phyloP scores from a whole-genome alignment of 2,329 filamentous ascomycete species.

The Cryoendolithus antarcticus region DNA sequence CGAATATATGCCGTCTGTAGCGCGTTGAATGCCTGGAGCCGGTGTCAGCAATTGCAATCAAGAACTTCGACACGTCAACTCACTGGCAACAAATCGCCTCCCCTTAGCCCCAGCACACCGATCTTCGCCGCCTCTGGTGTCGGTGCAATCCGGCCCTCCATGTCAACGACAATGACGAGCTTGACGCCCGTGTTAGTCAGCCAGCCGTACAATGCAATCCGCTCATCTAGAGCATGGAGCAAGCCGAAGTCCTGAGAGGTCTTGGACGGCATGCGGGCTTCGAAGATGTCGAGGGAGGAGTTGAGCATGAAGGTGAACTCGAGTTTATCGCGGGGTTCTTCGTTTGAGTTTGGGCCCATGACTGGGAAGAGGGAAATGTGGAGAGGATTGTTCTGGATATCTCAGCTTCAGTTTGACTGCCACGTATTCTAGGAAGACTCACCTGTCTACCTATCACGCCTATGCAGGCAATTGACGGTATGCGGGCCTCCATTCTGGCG shows the following conservation, averaged over 20 bases:
- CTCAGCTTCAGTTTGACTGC: too few relatives aligned
- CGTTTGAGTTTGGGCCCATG: slow-evolving; percentile 11
- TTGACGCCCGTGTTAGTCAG: slow-evolving; percentile 92
- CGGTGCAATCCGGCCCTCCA: slow-evolving; percentile 55
- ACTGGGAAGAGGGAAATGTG: slow-evolving; percentile 84
- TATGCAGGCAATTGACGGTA: slow-evolving; percentile 75
- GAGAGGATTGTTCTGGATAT: slow-evolving; percentile 75
- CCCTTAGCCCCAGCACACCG: slow-evolving; percentile 56
- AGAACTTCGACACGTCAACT: slow-evolving; percentile 17
- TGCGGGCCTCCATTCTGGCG: slow-evolving; percentile 2
- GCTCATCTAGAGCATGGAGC: slow-evolving; percentile 85
- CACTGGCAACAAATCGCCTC: slow-evolving; percentile 78
- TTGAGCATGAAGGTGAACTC: slow-evolving; percentile 89
- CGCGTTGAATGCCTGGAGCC: slow-evolving; percentile 64
- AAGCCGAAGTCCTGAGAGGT: slow-evolving; percentile 79
- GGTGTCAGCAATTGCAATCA: slow-evolving; percentile 6
- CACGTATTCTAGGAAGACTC: neutral
- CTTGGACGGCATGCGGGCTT: slow-evolving; percentile 64
- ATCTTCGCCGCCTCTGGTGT: slow-evolving; percentile 19
- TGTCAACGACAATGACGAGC: slow-evolving; percentile 81
- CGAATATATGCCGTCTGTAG: slow-evolving; percentile 87
- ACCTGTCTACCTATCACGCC: slow-evolving; percentile 91
- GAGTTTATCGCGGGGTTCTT: slow-evolving; percentile 53
- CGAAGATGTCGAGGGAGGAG: slow-evolving; percentile 86
- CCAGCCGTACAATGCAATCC: slow-evolving; percentile 87